Base-by-base conservation (phyloP, 2,329 filamentous ascomycete species). In the Sporothrix inflata region DNA sequence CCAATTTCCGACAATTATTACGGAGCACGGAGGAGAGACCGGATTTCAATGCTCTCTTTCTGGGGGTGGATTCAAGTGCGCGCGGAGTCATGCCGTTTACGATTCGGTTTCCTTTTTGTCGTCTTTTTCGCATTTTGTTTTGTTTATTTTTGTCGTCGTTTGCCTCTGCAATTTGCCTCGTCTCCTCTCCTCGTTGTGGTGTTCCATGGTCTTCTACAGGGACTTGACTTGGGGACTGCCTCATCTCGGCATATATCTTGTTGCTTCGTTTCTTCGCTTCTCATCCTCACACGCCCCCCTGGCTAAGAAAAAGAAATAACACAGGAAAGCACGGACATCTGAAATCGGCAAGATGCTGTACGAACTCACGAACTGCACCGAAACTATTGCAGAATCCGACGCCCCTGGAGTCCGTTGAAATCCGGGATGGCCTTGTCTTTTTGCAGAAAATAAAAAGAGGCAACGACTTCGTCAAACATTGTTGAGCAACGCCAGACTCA, bases 81-180 rank as follows among this genome's bases (percentile, higher is more conserved):
- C 60, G 60, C 60, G 60, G 60, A 42, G 60, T 45, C 38, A 65
- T 65, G 60, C 60, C 60, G 11, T 65, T 45, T 65, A 65, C 60
- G 60, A 65, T 16, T 40, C 38, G 27, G 38, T 40, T 65, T 63
- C 38, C 34, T 42, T 24, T 61, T 34, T 6, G 27, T 34, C 19
- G 21, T 63, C 38, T 27, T 3, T 19, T 16, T 42, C 38, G 60
- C 12, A 34, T 4, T 65, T 45, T 40, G 8, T 16, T 61, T 63
- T 14, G 14, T 16, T 40, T 61, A 11, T 24, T 40, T 16, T 63
- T 45, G 19, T 42, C 6, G 11, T 63, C 16, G 19, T 45, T 45
- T 45, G 51, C 14, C 45, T 30, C 14, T 55, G 24, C 51, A 55
- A 55, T 55, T 55, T 55, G 27, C 24, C 51, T 55, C 21, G 51